A percentile compares a stretch with the other conserved stretches of the same genome.
These are phyloP conservation scores for Aspergillus affinis DNA, from an alignment of 495 filamentous ascomycete species.

Conservation along the genomic window DNA sequence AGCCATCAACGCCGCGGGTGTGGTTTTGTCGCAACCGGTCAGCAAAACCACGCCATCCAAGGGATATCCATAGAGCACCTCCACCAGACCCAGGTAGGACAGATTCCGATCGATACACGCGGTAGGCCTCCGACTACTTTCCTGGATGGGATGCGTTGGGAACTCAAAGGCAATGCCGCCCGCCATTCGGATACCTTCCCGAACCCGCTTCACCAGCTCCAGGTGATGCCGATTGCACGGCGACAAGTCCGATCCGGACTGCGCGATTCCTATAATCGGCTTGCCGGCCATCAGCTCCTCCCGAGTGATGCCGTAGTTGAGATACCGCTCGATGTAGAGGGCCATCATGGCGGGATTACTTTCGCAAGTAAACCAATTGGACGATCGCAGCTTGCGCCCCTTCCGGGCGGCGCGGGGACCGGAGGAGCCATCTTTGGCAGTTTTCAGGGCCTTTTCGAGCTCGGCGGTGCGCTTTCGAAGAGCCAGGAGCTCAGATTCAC, in stretches of 20 bases:
- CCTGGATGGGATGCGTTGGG: conserved; percentile 57
- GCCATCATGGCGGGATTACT: conserved; percentile 51
- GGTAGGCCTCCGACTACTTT: conserved; percentile 49
- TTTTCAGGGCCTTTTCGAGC: conserved; percentile 32
- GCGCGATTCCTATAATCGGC: conserved; percentile 58
- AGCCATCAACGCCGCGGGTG: conserved; percentile 56
- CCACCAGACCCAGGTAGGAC: conserved; percentile 52
- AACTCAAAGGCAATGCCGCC: conserved; percentile 58
- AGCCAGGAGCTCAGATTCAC: conserved; percentile 37
- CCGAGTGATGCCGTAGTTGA: conserved; percentile 54
- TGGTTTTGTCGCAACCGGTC: conserved; percentile 60
- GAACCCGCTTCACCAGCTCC: conserved; percentile 52
- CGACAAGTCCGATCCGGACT: conserved; percentile 54
- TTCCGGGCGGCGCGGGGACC: conserved; percentile 13
- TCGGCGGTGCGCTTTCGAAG: conserved; percentile 37
- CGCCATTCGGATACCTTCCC: conserved; percentile 53
- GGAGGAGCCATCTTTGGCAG: conserved; percentile 21
- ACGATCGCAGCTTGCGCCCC: conserved; percentile 42
- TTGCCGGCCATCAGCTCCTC: conserved; percentile 55
- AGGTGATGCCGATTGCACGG: conserved; percentile 56
- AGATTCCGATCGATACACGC: conserved; percentile 55
- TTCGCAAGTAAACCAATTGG: conserved; percentile 48
- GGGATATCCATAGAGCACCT: conserved; percentile 52
- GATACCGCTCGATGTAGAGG: conserved; percentile 55
- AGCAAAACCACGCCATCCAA: conserved; percentile 56